A percentile compares a stretch with the other conserved stretches of the same genome.
These are phyloP conservation scores for Backusella tarrabulga DNA, from an alignment of 192 early-diverging fungal species.

Conservation along the genomic window DNA sequence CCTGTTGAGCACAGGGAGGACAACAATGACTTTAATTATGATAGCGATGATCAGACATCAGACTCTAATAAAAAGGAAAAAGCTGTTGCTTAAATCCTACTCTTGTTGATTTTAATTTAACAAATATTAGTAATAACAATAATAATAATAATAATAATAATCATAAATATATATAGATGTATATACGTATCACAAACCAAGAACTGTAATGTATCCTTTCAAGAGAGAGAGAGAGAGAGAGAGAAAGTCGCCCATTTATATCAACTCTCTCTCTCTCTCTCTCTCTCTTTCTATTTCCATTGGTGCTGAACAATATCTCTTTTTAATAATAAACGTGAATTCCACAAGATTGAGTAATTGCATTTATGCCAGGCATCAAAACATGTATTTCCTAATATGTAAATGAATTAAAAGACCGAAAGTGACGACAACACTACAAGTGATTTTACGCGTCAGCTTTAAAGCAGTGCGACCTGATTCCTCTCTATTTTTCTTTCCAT, in stretches of 20 bases:
- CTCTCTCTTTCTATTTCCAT: neutral
- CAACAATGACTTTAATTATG: neutral
- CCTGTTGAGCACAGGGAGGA: neutral
- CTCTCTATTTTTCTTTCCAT: neutral
- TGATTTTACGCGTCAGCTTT: conserved; percentile 3
- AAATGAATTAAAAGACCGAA: neutral
- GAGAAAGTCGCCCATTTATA: no score
- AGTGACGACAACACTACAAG: neutral
- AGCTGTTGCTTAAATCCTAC: neutral
- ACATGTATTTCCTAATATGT: neutral
- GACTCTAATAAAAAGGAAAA: neutral
- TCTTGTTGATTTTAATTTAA: neutral
- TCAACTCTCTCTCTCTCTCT: no score
- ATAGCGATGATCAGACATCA: neutral
- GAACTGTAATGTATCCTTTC: no score
- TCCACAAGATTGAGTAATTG: neutral
- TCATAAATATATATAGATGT: neutral
- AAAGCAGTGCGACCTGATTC: conserved; percentile 7
- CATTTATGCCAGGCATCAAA: neutral
- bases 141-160: neutral
- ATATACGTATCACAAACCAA: no score
- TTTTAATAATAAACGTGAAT: neutral
- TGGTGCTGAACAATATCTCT: neutral
- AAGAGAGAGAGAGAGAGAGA: no score
- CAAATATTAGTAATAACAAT: neutral